These are phyloP conservation scores for Penicillium daleae DNA, from an alignment of 495 filamentous ascomycete genomes.

Conservation along the genomic window DNA sequence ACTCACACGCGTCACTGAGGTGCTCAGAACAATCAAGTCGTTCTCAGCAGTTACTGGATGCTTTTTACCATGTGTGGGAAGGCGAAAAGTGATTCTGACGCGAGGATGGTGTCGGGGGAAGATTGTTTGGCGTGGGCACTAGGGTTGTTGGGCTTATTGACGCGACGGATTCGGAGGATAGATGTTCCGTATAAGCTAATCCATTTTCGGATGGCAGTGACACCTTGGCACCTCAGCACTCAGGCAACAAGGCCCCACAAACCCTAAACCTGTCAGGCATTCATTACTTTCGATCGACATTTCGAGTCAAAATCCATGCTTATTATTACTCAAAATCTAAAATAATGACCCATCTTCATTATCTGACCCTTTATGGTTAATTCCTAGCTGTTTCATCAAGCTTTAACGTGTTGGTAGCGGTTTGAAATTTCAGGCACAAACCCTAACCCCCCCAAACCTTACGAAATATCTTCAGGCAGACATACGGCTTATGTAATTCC, in stretches of 20 bases:
- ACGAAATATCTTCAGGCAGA: too few relatives aligned
- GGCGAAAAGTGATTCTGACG: neutral
- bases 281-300: neutral
- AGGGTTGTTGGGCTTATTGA: conserved; percentile 1
- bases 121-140: neutral
- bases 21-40: neutral
- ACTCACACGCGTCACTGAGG: neutral
- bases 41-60: too few relatives aligned
- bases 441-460: neutral
- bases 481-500: too few relatives aligned
- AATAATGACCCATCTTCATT: too few relatives aligned
- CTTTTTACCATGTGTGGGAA: neutral
- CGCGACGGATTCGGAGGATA: neutral
- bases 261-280: neutral
- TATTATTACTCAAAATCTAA: too few relatives aligned
- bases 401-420: neutral
- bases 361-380: too few relatives aligned
- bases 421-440: neutral
- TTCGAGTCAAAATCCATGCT: too few relatives aligned
- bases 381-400: neutral
- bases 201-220: neutral
- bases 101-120: neutral
- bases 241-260: neutral
- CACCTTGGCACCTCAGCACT: neutral
- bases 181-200: neutral